phyloP scores from a whole-genome alignment of 2,329 filamentous ascomycete genomes.

The Atkinsonella hypoxylon region DNA sequence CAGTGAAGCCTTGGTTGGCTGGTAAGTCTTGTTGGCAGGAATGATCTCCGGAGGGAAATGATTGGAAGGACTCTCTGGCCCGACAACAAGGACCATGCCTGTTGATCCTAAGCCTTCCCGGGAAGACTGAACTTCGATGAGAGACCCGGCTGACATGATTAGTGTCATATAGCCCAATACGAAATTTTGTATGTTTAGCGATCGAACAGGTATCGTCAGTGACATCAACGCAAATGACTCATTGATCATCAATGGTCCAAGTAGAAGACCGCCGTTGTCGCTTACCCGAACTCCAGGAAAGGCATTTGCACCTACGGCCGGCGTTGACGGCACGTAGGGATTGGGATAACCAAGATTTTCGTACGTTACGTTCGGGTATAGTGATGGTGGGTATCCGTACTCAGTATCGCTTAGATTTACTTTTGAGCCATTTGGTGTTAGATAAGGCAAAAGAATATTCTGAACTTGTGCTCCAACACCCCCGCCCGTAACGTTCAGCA shows the following conservation, averaged over 20 bases:
- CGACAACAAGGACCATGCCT: constrained; percentile 59
- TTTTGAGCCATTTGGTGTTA: constrained; percentile 40
- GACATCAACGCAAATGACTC: constrained; percentile 64
- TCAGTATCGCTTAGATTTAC: constrained; percentile 49
- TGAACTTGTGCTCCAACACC: constrained; percentile 24
- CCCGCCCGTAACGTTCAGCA: constrained; percentile 52
- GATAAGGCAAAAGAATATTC: constrained; percentile 49
- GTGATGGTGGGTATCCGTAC: constrained; percentile 55
- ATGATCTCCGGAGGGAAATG: constrained; percentile 37
- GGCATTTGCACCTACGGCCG: constrained; percentile 32
- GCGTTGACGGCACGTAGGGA: constrained; percentile 26
- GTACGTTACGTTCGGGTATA: constrained; percentile 75
- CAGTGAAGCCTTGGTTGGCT: constrained; percentile 26
- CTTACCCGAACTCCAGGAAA: constrained; percentile 40
- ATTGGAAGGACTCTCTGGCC: constrained; percentile 55
- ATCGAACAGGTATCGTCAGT: constrained; percentile 64
- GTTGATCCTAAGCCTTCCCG: constrained; percentile 58
- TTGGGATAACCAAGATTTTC: constrained; percentile 30
- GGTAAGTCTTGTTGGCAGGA: constrained; percentile 35
- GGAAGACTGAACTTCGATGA: constrained; percentile 50
- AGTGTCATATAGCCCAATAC: constrained; percentile 78
- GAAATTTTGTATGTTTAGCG: constrained; percentile 42
- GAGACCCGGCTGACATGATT: constrained; percentile 54
- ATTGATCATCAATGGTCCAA: constrained; percentile 67
- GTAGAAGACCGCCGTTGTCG: constrained; percentile 47